Evolutionary conservation across 2,329 filamentous ascomycete genomes (phyloP).

Genomic region (Scedosporium dehoogii): DNA sequence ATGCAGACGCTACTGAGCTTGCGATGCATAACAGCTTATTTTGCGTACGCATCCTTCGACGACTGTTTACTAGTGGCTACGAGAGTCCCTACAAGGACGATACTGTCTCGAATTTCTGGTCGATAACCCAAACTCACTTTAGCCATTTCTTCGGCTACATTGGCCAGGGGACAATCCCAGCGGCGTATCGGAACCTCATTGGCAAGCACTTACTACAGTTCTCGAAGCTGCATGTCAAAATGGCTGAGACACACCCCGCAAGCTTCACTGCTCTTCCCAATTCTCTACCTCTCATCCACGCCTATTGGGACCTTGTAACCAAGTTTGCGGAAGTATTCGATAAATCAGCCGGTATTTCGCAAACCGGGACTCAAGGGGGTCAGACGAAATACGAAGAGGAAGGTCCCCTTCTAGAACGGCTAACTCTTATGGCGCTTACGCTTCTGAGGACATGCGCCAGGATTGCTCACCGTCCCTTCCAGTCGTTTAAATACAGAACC

Average conservation of each 20-base stretch:
- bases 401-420: constrained; percentile 61
- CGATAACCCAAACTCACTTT: constrained; percentile 65
- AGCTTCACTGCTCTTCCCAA: constrained; percentile 77
- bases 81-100: constrained; percentile 72
- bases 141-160: constrained; percentile 62
- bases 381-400: constrained; percentile 41
- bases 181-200: constrained; percentile 50
- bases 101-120: constrained; percentile 73
- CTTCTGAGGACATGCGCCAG: constrained; percentile 73
- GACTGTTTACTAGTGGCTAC: constrained; percentile 72
- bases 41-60: constrained; percentile 68
- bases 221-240: constrained; percentile 81
- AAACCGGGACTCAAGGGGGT: constrained; percentile 22
- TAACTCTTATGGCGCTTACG: constrained; percentile 74
- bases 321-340: constrained; percentile 68
- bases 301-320: constrained; percentile 77
- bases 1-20: constrained; percentile 47
- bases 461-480: constrained; percentile 71
- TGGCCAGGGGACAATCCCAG: constrained; percentile 42
- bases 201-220: constrained; percentile 85
- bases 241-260: constrained; percentile 69
- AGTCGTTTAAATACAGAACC: constrained; percentile 76
- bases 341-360: constrained; percentile 46
- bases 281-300: constrained; percentile 64
- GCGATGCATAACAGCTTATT: constrained; percentile 69